Conservation (phyloP, 768 basidiomycete genomes). For the Leccinum disarticulatum region DNA sequence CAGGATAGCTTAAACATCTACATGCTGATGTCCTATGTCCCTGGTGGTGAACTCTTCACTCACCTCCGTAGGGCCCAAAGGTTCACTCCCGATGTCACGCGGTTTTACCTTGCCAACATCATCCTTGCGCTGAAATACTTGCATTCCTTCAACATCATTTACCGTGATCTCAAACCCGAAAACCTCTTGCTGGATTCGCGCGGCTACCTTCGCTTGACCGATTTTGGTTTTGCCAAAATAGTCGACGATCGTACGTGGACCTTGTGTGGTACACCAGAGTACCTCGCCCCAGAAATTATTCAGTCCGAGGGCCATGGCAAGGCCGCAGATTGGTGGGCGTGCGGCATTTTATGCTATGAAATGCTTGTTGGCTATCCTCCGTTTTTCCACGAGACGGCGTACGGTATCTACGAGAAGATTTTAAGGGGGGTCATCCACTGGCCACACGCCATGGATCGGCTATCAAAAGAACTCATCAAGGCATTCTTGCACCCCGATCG, state of each 20-base stretch:
- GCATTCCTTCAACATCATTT: constrained; percentile 96
- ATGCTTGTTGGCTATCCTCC: constrained; percentile 99
- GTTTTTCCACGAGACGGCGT: constrained; percentile 97
- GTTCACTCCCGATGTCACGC: constrained; percentile 95
- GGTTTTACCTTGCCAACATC: constrained; percentile 96
- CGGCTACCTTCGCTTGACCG: constrained; percentile 93
- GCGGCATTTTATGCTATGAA: constrained; percentile 95
- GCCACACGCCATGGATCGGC: constrained; percentile 86
- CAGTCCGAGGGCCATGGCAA: constrained; percentile 97
- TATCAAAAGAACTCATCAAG: constrained; percentile 85
- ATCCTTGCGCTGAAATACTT: constrained; percentile 93
- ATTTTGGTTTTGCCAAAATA: constrained; percentile 98
- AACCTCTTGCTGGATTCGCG: constrained; percentile 93
- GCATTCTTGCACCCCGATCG: constrained; percentile 92
- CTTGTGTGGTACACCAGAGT: constrained; percentile 93
- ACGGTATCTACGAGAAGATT: constrained; percentile 98
- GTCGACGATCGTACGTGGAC: constrained; percentile 99
- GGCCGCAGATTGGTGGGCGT: constrained; percentile 99
- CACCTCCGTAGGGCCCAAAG: constrained; percentile 91
- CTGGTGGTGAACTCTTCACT: constrained; percentile 97
- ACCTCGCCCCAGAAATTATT: constrained; percentile 97
- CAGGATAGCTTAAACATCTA: constrained; percentile 97
- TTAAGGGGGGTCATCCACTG: constrained; percentile 84
- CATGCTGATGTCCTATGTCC: constrained; percentile 95
- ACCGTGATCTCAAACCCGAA: constrained; percentile 98